Evolutionary conservation across 495 filamentous ascomycete genomes (phyloP), one percentile per base, ranked within the genome.

Genomic region (Aspergillus wentii): DNA sequence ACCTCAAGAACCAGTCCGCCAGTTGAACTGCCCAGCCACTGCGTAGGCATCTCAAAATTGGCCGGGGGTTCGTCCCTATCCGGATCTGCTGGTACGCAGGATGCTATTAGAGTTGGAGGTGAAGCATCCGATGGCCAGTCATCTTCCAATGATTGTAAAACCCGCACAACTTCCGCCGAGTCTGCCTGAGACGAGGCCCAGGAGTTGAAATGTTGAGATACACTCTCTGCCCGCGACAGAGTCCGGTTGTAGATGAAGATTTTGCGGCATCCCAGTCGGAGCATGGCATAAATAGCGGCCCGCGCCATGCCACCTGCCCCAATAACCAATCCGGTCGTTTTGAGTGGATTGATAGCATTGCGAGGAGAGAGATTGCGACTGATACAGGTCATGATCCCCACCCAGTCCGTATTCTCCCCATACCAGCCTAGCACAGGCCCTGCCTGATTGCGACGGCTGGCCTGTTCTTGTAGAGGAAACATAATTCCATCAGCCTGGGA

Each of bases 371-470:
- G 78, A 37, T 86, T 85, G 18, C 85, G 76, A 3, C 75, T 76
- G 17, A 89, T 71, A 45, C 83, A 87, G 4, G 68, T 69, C 51
- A 76, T 64, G 17, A 90, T 85, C 10, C 85, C 79, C 17, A 83
- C 82, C 82, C 85, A 92, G 60, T 90, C 86, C 0, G 85, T 92
- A 53, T 92, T 92, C 38, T 90, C 85, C 5, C 86, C 86, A 44
- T 86, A 89, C 46, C 88, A 82, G 4, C 75, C 81, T 33, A 72
- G 53, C 4, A 85, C 72, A 1, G 71, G 62, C 0, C 86, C 85
- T 3, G 79, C 69, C 48, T 74, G 78, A 56, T 83, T 82, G 18
- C 83, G 71, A 17, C 80, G 72, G 49, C 75, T 78, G 25, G 79
- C 75, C 30, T 82, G 66, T 16, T 71, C 55, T 13, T 78, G 71